Base-by-base conservation (phyloP, 2,329 filamentous ascomycete species). In the Pestalotiopsis sp. region DNA sequence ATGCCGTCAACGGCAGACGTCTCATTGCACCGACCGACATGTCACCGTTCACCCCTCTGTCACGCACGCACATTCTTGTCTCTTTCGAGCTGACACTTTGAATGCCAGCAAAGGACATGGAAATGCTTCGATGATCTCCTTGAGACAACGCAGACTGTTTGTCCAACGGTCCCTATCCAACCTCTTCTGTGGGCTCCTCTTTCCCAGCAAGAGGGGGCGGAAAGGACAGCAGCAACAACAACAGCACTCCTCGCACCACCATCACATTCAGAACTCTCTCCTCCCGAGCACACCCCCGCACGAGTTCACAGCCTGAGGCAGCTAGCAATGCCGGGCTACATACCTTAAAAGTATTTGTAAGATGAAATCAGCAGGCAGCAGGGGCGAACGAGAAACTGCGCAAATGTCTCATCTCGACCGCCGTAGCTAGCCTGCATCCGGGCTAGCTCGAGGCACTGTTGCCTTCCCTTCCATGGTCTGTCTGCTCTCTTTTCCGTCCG, bases 401-500 rank as follows among this genome's bases (percentile, higher is more conserved):
- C 65, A 59, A 25, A 41, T 67, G 65, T 67, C 65, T 59, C 65
- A 67, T 14, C 56, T 67, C 65, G 65, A 49, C 65, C 65, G 65
- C 52, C 65, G 65, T 67, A 67, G n/a, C 65, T 52, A 61, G 12
- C 36, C 14, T 31, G 25, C 27, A 58, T 27, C 23, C 20, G 63
- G 63, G 25, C 27, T 66, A 58, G 63, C 45, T 65, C 41, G 62
- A 20, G 23, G 20, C 62, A 23, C 41, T n/a, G 36, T 45, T 36
- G 31, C 31, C 62, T 49, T 20, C 27, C n/a, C 23, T 39, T 4
- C 23, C 23, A 23, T 20, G 39, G 17, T 62, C 20, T 41, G 17
- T 62, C 20, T 41, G n/a, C 27, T 56, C 41, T 20, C 65, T 39
- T 20, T 57, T n/a, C 52, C 65, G 27, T 36, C 31, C 12, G 23